phyloP scores from a whole-genome alignment of 2,329 filamentous ascomycete species.

The Stenocarpella maydis region DNA sequence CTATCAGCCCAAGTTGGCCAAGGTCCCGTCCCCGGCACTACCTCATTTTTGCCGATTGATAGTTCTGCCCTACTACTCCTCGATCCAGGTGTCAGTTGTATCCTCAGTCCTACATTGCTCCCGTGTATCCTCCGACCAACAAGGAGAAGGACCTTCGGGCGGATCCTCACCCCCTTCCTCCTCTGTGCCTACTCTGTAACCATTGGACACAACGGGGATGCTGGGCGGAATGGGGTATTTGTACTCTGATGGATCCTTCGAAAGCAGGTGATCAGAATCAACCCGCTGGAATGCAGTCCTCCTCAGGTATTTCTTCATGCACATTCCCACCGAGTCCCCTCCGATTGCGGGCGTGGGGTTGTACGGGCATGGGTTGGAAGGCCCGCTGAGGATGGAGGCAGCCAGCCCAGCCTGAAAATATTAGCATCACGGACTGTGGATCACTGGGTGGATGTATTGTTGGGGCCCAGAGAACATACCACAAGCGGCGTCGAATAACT shows the following conservation, averaged over 20 bases:
- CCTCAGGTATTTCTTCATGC: not conserved
- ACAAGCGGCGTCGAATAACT: constrained; percentile 9
- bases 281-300: constrained; percentile 7
- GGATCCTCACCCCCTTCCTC: not conserved
- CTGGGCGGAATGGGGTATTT: not conserved
- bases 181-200: not conserved
- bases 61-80: not conserved
- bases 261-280: not conserved
- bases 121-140: not conserved
- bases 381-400: not conserved
- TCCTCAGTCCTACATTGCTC: not conserved
- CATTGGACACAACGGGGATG: not conserved
- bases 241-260: not conserved
- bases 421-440: not conserved
- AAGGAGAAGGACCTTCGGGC: not conserved
- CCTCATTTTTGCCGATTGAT: not conserved
- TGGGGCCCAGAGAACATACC: not conserved
- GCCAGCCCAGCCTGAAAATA: not conserved
- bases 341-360: not conserved
- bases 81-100: not conserved
- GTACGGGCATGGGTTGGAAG: not conserved
- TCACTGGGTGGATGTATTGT: not conserved
- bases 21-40: not conserved
- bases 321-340: not conserved
- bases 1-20: not conserved